These are phyloP conservation scores for Dalbergia oliveri DNA, from an alignment of 306 rosid genomes.

Conservation along the genomic window DNA sequence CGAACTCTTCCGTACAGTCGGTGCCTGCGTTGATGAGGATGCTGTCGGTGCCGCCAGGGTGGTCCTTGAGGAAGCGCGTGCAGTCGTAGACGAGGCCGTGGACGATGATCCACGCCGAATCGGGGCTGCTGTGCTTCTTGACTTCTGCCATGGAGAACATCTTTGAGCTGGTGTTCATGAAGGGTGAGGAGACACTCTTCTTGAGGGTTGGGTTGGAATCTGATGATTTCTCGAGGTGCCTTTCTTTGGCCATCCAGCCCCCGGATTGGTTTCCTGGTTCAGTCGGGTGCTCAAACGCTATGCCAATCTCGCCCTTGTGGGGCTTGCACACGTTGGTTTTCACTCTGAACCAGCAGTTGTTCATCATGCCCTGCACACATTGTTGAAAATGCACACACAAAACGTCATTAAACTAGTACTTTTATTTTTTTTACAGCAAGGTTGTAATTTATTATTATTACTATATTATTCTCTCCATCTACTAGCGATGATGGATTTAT, in stretches of 20 bases:
- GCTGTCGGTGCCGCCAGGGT: conserved; percentile 92
- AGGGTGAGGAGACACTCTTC: conserved; percentile 72
- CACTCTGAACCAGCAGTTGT: conserved; percentile 89
- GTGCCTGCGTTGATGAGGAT: conserved; percentile 89
- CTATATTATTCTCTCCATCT: too few relatives aligned
- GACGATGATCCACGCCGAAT: conserved; percentile 83
- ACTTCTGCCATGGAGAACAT: conserved; percentile 68
- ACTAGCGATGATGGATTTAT: too few relatives aligned
- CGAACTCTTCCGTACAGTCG: conserved; percentile 90
- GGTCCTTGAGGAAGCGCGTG: conserved; percentile 77
- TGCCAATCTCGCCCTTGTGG: conserved; percentile 73
- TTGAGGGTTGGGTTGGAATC: conserved; percentile 53
- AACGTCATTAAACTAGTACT: too few relatives aligned
- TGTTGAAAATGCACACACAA: too few relatives aligned
- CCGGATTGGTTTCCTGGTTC: conserved; percentile 81
- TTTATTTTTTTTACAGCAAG: too few relatives aligned
- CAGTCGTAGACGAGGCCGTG: conserved; percentile 79
- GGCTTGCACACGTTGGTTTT: conserved; percentile 74
- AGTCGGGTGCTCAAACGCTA: conserved; percentile 86
- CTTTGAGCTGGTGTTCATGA: conserved; percentile 65
- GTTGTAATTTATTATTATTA: too few relatives aligned
- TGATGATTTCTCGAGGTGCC: conserved; percentile 49
- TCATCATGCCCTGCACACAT: conserved; percentile 85
- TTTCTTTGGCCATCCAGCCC: conserved; percentile 88
- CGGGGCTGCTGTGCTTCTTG: conserved; percentile 56